Conservation (phyloP, 1,284 basidiomycete species). For the Neolentinus lepideus region DNA sequence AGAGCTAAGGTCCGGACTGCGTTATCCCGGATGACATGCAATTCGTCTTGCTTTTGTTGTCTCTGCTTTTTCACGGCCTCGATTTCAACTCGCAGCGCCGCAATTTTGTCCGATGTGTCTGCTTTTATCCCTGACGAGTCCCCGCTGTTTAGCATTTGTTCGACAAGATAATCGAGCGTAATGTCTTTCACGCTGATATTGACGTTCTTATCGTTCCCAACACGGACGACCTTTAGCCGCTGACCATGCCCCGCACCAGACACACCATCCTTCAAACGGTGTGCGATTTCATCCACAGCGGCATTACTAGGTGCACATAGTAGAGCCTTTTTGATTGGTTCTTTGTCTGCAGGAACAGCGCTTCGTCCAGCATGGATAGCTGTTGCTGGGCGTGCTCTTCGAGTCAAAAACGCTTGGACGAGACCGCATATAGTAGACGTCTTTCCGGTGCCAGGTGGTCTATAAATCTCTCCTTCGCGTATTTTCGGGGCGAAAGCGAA, state of each 20-base stretch:
- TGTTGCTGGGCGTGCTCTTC: slow-evolving; percentile 41
- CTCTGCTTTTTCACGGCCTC: slow-evolving; percentile 58
- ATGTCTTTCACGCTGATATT: slow-evolving; percentile 83
- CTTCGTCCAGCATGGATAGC: slow-evolving; percentile 40
- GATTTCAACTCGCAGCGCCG: slow-evolving; percentile 57
- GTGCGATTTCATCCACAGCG: slow-evolving; percentile 95
- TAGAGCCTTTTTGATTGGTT: slow-evolving; percentile 69
- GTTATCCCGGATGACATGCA: slow-evolving; percentile 45
- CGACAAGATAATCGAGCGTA: slow-evolving; percentile 82
- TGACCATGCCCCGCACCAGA: slow-evolving; percentile 49
- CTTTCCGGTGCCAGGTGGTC: slow-evolving; percentile 97
- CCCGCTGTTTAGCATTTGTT: slow-evolving; percentile 59
- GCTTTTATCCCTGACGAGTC: slow-evolving; percentile 30
- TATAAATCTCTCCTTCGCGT: slow-evolving; percentile 21
- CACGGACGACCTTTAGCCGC: slow-evolving; percentile 79
- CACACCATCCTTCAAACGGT: slow-evolving; percentile 78
- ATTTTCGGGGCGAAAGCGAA: not conserved
- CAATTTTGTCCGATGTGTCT: slow-evolving; percentile 52
- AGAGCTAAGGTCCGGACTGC: slow-evolving; percentile 39
- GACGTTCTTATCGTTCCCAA: slow-evolving; percentile 79
- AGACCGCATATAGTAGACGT: slow-evolving; percentile 97
- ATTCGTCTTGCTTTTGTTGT: slow-evolving; percentile 59
- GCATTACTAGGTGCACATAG: slow-evolving; percentile 98
- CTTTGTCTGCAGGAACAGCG: slow-evolving; percentile 36
- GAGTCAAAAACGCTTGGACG: slow-evolving; percentile 78